Evolutionary conservation across 2,329 filamentous ascomycete genomes (phyloP), one percentile per base, ranked within the genome.

Genomic region (Hansfordia pulvinata): DNA sequence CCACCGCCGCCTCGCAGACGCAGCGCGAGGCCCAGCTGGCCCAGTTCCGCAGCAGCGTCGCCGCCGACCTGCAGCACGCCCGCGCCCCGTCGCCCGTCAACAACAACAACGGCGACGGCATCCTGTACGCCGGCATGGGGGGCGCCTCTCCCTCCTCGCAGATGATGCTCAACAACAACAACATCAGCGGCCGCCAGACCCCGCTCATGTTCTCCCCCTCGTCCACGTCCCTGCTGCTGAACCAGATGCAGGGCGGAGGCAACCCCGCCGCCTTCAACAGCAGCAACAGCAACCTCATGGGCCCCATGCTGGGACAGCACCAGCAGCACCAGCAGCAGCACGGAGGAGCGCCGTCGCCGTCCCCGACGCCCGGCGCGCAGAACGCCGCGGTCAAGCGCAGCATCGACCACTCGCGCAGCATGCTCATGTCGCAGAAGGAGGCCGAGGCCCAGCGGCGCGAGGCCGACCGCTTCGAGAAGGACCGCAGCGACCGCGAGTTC

Each of bases 31-130:
- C 66, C 1, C 65, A 69, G 32, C 62, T 85, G 17, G 70, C 75
- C 13, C 68, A 57, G 27, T 85, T 81, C 62, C 66, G 79, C 26
- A 65, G 69, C 36, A 75, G 69, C 1, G 60, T 81, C 2, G 65
- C 69, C 12, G 61, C 71, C 9, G 75, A 81, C 23, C 53, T 78
- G n/a, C 58, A 62, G n/a, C n/a, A n/a, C n/a, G n/a, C n/a, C n/a
- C n/a, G n/a, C n/a, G n/a, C n/a, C n/a, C n/a, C n/a, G n/a, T n/a
- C n/a, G n/a, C n/a, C n/a, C n/a, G n/a, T n/a, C n/a, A n/a, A n/a
- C n/a, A n/a, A n/a, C n/a, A n/a, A n/a, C n/a, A n/a, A n/a, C n/a
- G n/a, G n/a, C n/a, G n/a, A n/a, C n/a, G n/a, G n/a, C n/a, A n/a
- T n/a, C n/a, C n/a, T n/a, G n/a, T n/a, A n/a, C n/a, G n/a, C n/a